Conservation (phyloP, 1,139 yeast species). For the Hansenula lynferdii region DNA sequence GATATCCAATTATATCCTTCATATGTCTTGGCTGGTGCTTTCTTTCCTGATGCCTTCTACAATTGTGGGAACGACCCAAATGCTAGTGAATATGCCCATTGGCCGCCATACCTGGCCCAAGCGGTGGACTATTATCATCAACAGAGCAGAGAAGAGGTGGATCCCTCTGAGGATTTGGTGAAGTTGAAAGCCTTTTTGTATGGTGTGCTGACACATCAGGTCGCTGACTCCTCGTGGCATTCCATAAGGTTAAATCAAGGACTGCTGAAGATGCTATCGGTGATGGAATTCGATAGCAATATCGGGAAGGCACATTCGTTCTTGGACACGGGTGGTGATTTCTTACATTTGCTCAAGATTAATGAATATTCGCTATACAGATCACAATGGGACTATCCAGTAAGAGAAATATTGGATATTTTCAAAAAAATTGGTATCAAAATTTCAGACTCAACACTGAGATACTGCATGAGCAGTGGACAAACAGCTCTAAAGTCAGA, state of each 20-base stretch:
- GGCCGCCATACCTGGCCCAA: conserved; percentile 53
- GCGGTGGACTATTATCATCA: conserved; percentile 37
- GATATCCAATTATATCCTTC: conserved; percentile 18
- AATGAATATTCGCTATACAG: conserved; percentile 6
- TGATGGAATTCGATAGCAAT: conserved; percentile 45
- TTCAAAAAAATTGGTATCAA: conserved; percentile 29
- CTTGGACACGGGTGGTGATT: conserved; percentile 57
- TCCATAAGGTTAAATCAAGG: conserved; percentile 50
- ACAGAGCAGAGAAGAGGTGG: conserved; percentile 17
- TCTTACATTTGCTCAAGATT: conserved; percentile 36
- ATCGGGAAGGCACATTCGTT: conserved; percentile 41
- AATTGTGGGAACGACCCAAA: conserved; percentile 38
- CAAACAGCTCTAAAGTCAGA: conserved; percentile 42
- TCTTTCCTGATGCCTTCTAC: conserved; percentile 61
- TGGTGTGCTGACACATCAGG: conserved; percentile 53
- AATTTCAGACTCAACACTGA: conserved; percentile 17
- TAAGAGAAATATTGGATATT: conserved; percentile 32
- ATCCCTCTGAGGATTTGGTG: conserved; percentile 16
- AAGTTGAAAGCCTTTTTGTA: conserved; percentile 44
- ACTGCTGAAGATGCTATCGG: conserved; percentile 39
- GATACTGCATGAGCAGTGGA: conserved; percentile 48
- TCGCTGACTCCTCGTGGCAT: conserved; percentile 61
- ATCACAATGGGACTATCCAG: conserved; percentile 39
- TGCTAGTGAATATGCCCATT: conserved; percentile 55
- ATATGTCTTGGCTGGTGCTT: conserved; percentile 44